These are phyloP conservation scores for Macadamia tetraphylla DNA, from an alignment of 164 flowering plant species.

Conservation along the genomic window DNA sequence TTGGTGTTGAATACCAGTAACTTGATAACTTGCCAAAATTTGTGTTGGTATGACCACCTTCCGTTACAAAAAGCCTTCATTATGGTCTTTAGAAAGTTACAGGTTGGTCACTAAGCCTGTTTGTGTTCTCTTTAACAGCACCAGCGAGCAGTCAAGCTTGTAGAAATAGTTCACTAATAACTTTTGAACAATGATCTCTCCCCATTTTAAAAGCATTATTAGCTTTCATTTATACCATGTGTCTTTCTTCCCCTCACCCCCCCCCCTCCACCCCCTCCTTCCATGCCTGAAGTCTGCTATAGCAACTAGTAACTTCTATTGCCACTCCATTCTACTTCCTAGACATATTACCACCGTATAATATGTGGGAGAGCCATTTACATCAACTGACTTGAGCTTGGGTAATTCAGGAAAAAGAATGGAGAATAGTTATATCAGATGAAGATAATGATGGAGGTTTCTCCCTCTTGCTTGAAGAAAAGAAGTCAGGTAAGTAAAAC, in stretches of 20 bases:
- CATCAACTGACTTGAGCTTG: neutral
- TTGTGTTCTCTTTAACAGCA: too few species aligned
- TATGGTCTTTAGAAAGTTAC: neutral
- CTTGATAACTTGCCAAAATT: too few species aligned
- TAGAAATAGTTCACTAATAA: neutral
- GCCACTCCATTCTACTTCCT: neutral
- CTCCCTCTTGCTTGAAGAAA: slow-evolving; percentile 45
- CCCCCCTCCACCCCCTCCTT: neutral
- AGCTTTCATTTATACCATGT: neutral
- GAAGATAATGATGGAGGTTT: slow-evolving; percentile 55
- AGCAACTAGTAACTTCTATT: neutral
- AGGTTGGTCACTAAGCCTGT: neutral
- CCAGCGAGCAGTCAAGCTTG: neutral
- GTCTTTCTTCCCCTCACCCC: neutral
- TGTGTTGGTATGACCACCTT: too few species aligned
- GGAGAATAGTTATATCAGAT: slow-evolving; percentile 46
- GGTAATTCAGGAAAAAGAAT: slow-evolving; percentile 39
- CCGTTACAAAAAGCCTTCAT: too few species aligned
- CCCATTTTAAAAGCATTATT: neutral
- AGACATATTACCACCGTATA: neutral
- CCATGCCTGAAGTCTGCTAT: neutral
- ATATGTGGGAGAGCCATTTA: neutral
- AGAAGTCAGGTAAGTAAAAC: slow-evolving; percentile 35
- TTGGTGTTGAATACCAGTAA: too few species aligned
- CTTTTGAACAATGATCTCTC: neutral